phyloP scores from a whole-genome alignment of 306 rosid genomes.

The Fragaria vesca region DNA sequence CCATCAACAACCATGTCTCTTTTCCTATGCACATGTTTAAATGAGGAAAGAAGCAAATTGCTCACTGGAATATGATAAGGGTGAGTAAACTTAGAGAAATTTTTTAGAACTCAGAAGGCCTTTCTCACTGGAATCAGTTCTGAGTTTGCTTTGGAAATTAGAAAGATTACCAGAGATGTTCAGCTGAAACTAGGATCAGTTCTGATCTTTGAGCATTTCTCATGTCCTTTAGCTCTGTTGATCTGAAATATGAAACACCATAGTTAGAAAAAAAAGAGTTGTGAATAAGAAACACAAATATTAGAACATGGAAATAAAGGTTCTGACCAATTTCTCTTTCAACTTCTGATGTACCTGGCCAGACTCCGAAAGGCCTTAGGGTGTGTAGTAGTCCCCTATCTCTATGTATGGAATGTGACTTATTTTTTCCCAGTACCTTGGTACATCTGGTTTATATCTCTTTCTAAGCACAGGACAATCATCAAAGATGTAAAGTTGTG shows the following conservation, averaged over 20 bases:
- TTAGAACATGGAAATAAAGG: neutral
- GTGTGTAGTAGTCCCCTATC: neutral
- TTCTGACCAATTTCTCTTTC: neutral
- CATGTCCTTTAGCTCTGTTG: neutral
- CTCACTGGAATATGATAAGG: no score
- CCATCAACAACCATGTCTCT: no score
- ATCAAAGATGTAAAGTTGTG: neutral
- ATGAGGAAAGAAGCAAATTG: no score
- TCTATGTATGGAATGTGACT: neutral
- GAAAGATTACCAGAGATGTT: neutral
- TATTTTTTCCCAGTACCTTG: neutral
- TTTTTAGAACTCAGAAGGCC: neutral
- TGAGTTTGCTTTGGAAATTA: neutral
- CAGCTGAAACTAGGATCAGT: neutral
- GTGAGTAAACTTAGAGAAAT: no score
- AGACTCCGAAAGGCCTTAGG: neutral
- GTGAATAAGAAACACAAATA: neutral
- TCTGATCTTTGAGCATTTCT: neutral
- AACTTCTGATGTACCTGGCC: neutral
- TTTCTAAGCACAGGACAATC: neutral
- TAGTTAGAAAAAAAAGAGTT: neutral
- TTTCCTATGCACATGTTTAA: no score
- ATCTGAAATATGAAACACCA: neutral
- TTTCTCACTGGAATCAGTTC: neutral
- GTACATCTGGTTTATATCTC: neutral